phyloP scores from a whole-genome alignment of 805 yeast genomes.

The Candida sithepensis region DNA sequence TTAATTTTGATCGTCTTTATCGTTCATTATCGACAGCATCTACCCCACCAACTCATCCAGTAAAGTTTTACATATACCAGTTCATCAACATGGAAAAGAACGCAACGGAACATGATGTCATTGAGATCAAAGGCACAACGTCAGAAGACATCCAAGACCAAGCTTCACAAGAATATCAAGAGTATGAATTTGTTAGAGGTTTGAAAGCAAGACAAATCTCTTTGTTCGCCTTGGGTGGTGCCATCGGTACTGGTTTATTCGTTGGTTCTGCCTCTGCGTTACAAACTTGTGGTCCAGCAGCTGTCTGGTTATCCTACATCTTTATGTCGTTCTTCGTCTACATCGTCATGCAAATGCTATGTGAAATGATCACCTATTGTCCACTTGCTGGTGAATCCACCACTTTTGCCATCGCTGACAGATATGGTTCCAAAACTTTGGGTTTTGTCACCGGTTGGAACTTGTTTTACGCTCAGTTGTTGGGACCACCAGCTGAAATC shows the following conservation, averaged over 20 bases:
- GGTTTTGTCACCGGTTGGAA: conserved; percentile 35
- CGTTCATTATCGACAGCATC: no score
- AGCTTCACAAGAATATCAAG: not conserved
- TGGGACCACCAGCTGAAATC: conserved; percentile 45
- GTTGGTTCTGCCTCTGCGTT: conserved; percentile 45
- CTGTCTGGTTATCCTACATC: conserved; percentile 53
- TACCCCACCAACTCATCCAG: no score
- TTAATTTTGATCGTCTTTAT: no score
- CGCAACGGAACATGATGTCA: not conserved
- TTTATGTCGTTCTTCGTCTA: conserved; percentile 61
- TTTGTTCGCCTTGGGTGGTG: conserved; percentile 69
- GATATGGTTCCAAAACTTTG: conserved; percentile 28
- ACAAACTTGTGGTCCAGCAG: conserved; percentile 30
- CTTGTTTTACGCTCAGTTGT: conserved; percentile 32
- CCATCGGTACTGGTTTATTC: conserved; percentile 62
- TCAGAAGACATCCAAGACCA: not conserved
- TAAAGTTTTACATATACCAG: no score
- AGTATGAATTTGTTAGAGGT: conserved; percentile 17
- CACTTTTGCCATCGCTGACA: conserved; percentile 22
- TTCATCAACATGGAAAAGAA: no score
- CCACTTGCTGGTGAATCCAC: conserved; percentile 54
- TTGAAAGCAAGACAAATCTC: conserved; percentile 50
- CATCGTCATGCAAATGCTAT: conserved; percentile 59
- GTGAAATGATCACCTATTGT: conserved; percentile 61
- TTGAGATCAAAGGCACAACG: not conserved